phyloP scores from a whole-genome alignment of 306 rosid genomes.

The Psophocarpus tetragonolobus region DNA sequence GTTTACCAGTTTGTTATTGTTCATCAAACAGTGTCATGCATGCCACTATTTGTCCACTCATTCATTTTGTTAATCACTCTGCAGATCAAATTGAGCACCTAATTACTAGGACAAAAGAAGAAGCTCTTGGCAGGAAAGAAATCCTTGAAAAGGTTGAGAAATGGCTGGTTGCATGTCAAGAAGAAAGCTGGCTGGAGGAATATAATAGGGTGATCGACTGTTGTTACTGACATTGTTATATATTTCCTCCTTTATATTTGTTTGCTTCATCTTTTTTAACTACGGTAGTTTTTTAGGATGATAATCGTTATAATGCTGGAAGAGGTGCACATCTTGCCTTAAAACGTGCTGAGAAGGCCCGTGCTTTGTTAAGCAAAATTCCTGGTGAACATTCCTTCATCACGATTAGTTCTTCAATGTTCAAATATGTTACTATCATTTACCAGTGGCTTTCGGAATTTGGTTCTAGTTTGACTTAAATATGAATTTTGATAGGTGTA shows the following conservation, averaged over 20 bases:
- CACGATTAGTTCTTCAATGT: constrained; percentile 15
- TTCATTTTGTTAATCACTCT: constrained; percentile 1
- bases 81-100: constrained; percentile 63
- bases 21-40: background rate
- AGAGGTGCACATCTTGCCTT: constrained; percentile 72
- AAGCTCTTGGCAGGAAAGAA: constrained; percentile 70
- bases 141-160: constrained; percentile 79
- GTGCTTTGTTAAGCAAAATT: constrained; percentile 61
- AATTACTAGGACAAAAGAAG: constrained; percentile 57
- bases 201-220: constrained; percentile 62
- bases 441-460: background rate
- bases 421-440: background rate
- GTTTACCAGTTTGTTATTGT: background rate
- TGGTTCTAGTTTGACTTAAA: background rate
- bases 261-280: constrained; percentile 9
- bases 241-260: background rate
- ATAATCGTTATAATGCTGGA: constrained; percentile 77
- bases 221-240: background rate
- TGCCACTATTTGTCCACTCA: background rate
- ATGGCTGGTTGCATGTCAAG: constrained; percentile 72
- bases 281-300: constrained; percentile 52
- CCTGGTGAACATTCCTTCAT: constrained; percentile 49
- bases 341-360: constrained; percentile 84
- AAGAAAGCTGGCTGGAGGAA: constrained; percentile 92
- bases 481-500: background rate